A percentile compares a stretch with the other conserved stretches of the same genome.
Evolutionary conservation across 257 asterid species (phyloP).

Genomic region (Henckelia pumila): DNA sequence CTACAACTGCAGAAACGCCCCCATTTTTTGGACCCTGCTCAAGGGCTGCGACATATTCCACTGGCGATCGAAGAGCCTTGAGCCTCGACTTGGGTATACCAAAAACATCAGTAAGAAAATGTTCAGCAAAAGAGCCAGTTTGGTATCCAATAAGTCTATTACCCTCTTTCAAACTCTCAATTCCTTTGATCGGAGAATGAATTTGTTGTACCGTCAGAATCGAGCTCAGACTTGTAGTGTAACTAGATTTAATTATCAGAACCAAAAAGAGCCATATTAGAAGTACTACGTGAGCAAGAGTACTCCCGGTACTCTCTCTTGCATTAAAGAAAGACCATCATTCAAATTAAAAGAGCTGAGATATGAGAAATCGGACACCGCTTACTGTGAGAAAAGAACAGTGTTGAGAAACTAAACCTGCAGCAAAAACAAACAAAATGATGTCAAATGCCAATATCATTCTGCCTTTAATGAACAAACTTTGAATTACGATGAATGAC

Average conservation of each 20-base stretch:
- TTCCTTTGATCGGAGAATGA: conserved; percentile 59
- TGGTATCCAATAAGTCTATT: conserved; percentile 53
- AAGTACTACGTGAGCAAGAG: conserved; percentile 53
- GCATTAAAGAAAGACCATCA: conserved; percentile 6
- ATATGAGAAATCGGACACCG: not conserved
- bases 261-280: conserved; percentile 66
- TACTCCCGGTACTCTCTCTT: conserved; percentile 56
- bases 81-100: conserved; percentile 51
- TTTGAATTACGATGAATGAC: too few species aligned
- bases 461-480: too few species aligned
- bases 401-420: conserved; percentile 70
- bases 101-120: conserved; percentile 41
- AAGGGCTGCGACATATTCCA: conserved; percentile 53
- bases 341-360: not conserved
- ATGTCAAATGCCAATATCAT: not conserved
- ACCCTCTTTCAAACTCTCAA: conserved; percentile 43
- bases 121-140: conserved; percentile 52
- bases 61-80: conserved; percentile 46
- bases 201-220: conserved; percentile 66
- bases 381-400: conserved; percentile 62
- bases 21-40: conserved; percentile 50
- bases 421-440: conserved; percentile 8
- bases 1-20: conserved; percentile 57
- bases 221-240: conserved; percentile 63
- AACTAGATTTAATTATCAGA: conserved; percentile 60